phyloP scores from a whole-genome alignment of 805 yeast species.

The Sugiyamaella chiloensis region DNA sequence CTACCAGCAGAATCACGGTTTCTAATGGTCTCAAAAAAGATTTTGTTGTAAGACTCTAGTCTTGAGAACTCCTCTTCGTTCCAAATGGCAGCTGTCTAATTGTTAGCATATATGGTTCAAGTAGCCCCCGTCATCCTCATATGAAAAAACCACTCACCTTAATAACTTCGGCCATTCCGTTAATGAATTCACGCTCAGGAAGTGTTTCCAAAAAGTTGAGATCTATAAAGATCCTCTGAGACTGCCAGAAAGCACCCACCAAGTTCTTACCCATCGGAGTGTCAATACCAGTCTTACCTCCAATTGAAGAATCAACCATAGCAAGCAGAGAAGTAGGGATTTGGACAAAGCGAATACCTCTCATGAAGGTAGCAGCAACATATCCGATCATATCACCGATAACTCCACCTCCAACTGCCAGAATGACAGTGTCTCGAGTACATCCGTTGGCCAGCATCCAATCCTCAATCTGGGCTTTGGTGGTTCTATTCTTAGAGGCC shows the following conservation, averaged over 20 bases:
- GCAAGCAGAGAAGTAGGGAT: conserved; percentile 90
- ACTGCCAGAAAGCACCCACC: conserved; percentile 98
- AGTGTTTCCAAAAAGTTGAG: conserved; percentile 80
- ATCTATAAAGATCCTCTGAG: conserved; percentile 82
- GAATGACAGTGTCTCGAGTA: conserved; percentile 89
- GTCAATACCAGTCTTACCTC: conserved; percentile 98
- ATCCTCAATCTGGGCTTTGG: conserved; percentile 93
- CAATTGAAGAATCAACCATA: conserved; percentile 97
- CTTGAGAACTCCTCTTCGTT: conserved; percentile 82
- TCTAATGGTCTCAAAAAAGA: conserved; percentile 65
- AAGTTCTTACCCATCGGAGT: conserved; percentile 95
- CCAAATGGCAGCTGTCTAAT: conserved; percentile 99
- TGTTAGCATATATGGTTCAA: too few species aligned
- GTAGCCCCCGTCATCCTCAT: too few species aligned
- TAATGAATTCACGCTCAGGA: conserved; percentile 90
- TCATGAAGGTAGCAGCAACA: conserved; percentile 99
- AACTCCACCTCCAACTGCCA: conserved; percentile 98
- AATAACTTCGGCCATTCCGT: conserved; percentile 97
- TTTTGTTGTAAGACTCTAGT: conserved; percentile 70
- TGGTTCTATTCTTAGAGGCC: conserved; percentile 77
- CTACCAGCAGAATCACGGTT: conserved; percentile 41
- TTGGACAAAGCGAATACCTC: conserved; percentile 93
- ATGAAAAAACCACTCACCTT: too few species aligned
- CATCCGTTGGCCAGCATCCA: conserved; percentile 78
- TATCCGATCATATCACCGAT: conserved; percentile 99